Conservation (phyloP, 306 rosid species). For the Medicago lupulina region DNA sequence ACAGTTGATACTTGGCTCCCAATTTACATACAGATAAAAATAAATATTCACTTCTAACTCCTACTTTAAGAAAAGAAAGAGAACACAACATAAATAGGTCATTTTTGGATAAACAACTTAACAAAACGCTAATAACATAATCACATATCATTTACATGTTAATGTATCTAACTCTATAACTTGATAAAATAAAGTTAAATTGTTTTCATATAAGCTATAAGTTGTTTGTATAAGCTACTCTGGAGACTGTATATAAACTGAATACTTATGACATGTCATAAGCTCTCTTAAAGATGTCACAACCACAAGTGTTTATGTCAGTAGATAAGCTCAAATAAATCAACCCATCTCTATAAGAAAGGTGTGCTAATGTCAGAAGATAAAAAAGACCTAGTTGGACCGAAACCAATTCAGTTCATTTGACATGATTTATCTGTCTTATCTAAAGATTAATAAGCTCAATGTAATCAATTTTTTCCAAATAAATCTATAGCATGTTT, state of each 20-base stretch:
- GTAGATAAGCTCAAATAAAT: no score
- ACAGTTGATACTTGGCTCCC: not conserved
- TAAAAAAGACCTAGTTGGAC: not conserved
- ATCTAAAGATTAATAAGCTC: no score
- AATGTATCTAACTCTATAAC: no score
- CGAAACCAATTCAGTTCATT: not conserved
- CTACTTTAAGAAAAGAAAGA: conserved; percentile 5
- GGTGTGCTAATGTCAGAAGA: not conserved
- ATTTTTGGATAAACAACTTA: not conserved
- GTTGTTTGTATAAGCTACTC: no score
- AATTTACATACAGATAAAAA: conserved; percentile 2
- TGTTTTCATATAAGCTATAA: no score
- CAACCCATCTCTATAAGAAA: not conserved
- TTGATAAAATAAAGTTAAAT: no score
- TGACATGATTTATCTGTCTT: no score
- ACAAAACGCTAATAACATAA: not conserved
- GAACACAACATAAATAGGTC: not conserved
- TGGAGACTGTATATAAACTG: not conserved
- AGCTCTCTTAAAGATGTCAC: no score
- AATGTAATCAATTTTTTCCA: no score
- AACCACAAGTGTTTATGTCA: no score
- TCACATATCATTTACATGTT: no score
- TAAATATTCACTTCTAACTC: not conserved
- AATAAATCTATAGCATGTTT: no score
- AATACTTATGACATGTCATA: not conserved